Conservation (phyloP, 495 filamentous ascomycete species). For the Xylaria longipes region DNA sequence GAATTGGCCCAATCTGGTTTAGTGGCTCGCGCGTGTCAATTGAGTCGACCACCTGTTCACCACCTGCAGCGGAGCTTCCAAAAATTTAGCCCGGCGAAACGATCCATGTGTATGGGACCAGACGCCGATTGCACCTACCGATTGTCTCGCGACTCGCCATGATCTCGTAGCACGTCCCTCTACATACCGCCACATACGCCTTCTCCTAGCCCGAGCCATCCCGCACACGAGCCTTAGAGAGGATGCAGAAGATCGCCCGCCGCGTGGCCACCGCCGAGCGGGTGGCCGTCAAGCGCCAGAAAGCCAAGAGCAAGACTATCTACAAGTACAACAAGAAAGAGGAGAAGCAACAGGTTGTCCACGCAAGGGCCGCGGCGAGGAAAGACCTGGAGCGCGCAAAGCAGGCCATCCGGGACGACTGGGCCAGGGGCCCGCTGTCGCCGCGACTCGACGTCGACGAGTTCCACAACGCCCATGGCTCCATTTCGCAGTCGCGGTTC, state of each 20-base stretch:
- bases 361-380: no score
- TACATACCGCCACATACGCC: not conserved
- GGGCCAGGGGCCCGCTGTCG: constrained; percentile 74
- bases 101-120: not conserved
- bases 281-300: constrained; percentile 60
- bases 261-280: constrained; percentile 71
- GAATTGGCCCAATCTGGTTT: constrained; percentile 1
- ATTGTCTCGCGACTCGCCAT: constrained; percentile 16
- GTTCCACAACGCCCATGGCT: constrained; percentile 48
- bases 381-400: constrained; percentile 39
- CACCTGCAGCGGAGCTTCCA: constrained; percentile 25
- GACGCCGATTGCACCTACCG: not conserved
- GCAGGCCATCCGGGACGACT: constrained; percentile 65
- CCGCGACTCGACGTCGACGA: constrained; percentile 70
- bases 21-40: constrained; percentile 16
- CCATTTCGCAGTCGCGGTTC: constrained; percentile 49
- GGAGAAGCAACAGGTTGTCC: constrained; percentile 28
- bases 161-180: constrained; percentile 6
- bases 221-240: not conserved
- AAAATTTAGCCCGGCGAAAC: constrained; percentile 26
- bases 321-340: constrained; percentile 45
- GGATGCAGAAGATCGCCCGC: constrained; percentile 78
- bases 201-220: not conserved
- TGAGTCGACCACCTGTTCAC: constrained; percentile 1
- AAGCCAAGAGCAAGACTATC: constrained; percentile 34